These are phyloP conservation scores for Rickenella mellea DNA, from an alignment of 768 basidiomycete genomes.

Conservation along the genomic window DNA sequence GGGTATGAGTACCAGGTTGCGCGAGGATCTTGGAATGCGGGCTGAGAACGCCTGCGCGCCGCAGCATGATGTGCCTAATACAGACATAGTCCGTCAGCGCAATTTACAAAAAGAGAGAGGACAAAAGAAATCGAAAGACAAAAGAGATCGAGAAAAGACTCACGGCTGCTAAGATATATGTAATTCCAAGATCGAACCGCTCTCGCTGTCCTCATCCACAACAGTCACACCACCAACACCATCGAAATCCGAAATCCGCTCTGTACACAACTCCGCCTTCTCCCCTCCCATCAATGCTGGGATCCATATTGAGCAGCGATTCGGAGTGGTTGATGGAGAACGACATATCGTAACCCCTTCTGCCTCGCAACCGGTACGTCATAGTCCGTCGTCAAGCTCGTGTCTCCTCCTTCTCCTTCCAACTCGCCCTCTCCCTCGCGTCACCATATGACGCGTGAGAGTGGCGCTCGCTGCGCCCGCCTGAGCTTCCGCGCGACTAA, in stretches of 20 bases:
- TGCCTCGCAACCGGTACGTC: slow-evolving; percentile 4
- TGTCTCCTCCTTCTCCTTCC: slow-evolving; percentile 9
- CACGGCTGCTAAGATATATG: slow-evolving; percentile 65
- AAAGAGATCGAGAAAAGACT: slow-evolving; percentile 24
- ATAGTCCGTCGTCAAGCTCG: slow-evolving; percentile 17
- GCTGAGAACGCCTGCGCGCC: slow-evolving; percentile 56
- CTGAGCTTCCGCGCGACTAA: too few relatives aligned
- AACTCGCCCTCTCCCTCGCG: too few relatives aligned
- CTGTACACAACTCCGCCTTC: background rate
- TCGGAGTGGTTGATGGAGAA: slow-evolving; percentile 9
- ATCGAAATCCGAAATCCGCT: slow-evolving; percentile 14
- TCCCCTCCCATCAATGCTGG: background rate
- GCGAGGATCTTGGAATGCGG: slow-evolving; percentile 55
- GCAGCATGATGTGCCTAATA: slow-evolving; percentile 52
- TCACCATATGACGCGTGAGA: too few relatives aligned
- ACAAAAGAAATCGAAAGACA: slow-evolving; percentile 1
- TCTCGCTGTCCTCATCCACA: slow-evolving; percentile 29
- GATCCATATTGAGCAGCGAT: slow-evolving; percentile 7
- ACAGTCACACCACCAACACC: slow-evolving; percentile 17
- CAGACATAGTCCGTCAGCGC: background rate
- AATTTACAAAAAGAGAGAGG: slow-evolving; percentile 4
- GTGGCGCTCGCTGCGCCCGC: too few relatives aligned
- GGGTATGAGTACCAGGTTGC: slow-evolving; percentile 18
- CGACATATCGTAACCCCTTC: slow-evolving; percentile 4
- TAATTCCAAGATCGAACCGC: slow-evolving; percentile 57